Conservation (phyloP, 352 stramenopile genomes). For the Globisporangium sylvaticum region DNA sequence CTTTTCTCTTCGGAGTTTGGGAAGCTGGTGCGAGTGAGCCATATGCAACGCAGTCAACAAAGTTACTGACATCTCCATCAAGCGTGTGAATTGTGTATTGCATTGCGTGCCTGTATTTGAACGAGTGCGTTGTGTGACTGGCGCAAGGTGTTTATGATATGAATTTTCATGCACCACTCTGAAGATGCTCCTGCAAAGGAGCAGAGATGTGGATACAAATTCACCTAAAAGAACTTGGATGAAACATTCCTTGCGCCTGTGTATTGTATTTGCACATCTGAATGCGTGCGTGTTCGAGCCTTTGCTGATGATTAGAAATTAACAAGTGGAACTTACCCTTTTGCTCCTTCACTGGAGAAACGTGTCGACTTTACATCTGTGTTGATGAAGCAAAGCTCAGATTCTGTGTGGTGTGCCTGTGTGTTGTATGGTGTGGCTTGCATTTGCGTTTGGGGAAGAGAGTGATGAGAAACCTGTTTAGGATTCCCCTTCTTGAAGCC, state of each 20-base stretch:
- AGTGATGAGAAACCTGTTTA: constrained; percentile 76
- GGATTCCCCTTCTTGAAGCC: constrained; percentile 86
- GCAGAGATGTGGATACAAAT: constrained; percentile 54
- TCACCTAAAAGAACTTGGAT: constrained; percentile 57
- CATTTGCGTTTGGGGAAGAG: constrained; percentile 19
- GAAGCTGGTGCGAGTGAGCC: constrained; percentile 18
- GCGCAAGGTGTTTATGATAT: constrained; percentile 71
- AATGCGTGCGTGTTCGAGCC: constrained; percentile 5
- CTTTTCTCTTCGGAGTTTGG: not conserved
- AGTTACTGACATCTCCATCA: constrained; percentile 61
- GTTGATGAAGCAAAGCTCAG: constrained; percentile 79
- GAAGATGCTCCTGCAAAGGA: constrained; percentile 32
- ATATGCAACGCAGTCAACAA: constrained; percentile 72
- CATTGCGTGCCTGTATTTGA: constrained; percentile 11
- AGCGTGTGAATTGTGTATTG: constrained; percentile 21
- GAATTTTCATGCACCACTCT: constrained; percentile 88
- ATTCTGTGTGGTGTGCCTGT: constrained; percentile 19
- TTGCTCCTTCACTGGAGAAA: constrained; percentile 70
- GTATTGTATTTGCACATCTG: not conserved
- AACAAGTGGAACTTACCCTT: constrained; percentile 76
- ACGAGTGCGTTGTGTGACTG: constrained; percentile 2
- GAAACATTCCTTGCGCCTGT: constrained; percentile 37
- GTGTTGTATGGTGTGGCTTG: constrained; percentile 15
- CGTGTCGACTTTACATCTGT: constrained; percentile 86
- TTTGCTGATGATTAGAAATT: constrained; percentile 65